phyloP scores from a whole-genome alignment of 2,329 filamentous ascomycete genomes.

The Boeremia exigua region DNA sequence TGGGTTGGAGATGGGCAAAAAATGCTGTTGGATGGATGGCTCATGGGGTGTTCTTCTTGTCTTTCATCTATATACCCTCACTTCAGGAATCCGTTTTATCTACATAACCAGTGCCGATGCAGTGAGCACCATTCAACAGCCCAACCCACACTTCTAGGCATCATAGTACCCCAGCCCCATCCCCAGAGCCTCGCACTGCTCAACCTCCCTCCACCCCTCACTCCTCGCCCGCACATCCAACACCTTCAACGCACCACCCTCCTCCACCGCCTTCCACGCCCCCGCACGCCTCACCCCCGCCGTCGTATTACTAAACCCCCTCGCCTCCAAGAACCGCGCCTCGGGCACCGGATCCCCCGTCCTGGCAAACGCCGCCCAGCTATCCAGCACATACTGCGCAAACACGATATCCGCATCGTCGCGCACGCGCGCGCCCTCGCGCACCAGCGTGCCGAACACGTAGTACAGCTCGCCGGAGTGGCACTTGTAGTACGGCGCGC shows the following conservation, averaged over 20 bases:
- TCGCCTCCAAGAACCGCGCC: conserved; percentile 25
- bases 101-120: no score
- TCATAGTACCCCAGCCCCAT: conserved; percentile 34
- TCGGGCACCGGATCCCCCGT: conserved; percentile 35
- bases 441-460: conserved; percentile 41
- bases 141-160: neutral
- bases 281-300: neutral
- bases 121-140: no score
- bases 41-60: neutral
- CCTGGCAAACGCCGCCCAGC: conserved; percentile 43
- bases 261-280: neutral
- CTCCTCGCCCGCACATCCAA: conserved; percentile 32
- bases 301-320: conserved; percentile 23
- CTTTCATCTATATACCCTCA: neutral
- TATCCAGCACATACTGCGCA: conserved; percentile 40
- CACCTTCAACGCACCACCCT: conserved; percentile 22
- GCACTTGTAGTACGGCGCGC: conserved; percentile 29
- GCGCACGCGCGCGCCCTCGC: conserved; percentile 40
- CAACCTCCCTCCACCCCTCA: conserved; percentile 30
- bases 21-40: neutral
- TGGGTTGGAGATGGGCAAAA: neutral
- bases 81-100: neutral
- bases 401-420: conserved; percentile 43
- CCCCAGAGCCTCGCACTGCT: conserved; percentile 36
- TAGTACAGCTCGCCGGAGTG: conserved; percentile 43